phyloP scores from a whole-genome alignment of 805 yeast genomes.

The Zygoascus tannicola region DNA sequence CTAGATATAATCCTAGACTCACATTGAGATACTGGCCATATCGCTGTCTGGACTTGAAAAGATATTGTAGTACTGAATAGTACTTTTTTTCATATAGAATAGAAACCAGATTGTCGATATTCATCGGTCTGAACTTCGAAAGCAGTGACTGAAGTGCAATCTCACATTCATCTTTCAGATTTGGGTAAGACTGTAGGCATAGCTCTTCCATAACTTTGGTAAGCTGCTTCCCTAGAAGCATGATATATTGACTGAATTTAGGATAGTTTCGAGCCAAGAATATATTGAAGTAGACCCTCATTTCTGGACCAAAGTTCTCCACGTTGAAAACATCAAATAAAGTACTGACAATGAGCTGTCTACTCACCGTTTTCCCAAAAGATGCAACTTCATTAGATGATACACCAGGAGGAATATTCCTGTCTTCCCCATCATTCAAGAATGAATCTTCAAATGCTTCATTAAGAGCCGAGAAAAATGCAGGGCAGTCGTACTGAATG shows the following conservation, averaged over 20 bases:
- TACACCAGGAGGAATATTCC: no score
- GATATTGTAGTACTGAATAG: constrained; percentile 46
- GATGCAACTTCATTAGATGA: constrained; percentile 15
- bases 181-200: constrained; percentile 30
- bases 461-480: constrained; percentile 57
- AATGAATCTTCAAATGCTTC: constrained; percentile 77
- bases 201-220: constrained; percentile 41
- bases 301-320: constrained; percentile 22
- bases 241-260: constrained; percentile 74
- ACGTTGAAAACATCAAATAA: constrained; percentile 48
- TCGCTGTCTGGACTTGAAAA: constrained; percentile 46
- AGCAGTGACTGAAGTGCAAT: constrained; percentile 65
- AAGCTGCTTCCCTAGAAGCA: constrained; percentile 53
- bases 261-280: constrained; percentile 76
- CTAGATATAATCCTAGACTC: constrained; percentile 33
- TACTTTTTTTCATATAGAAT: constrained; percentile 47
- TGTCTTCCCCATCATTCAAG: constrained; percentile 44
- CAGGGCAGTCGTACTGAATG: constrained; percentile 46
- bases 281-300: constrained; percentile 35
- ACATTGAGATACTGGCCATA: constrained; percentile 45
- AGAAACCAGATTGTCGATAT: constrained; percentile 40
- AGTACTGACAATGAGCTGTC: constrained; percentile 74
- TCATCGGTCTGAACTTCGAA: constrained; percentile 53
- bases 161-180: constrained; percentile 52
- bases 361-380: constrained; percentile 38